Evolutionary conservation across 345 rosid species (phyloP), one percentile per base, ranked within the genome.

Genomic region (Linum trigynum): DNA sequence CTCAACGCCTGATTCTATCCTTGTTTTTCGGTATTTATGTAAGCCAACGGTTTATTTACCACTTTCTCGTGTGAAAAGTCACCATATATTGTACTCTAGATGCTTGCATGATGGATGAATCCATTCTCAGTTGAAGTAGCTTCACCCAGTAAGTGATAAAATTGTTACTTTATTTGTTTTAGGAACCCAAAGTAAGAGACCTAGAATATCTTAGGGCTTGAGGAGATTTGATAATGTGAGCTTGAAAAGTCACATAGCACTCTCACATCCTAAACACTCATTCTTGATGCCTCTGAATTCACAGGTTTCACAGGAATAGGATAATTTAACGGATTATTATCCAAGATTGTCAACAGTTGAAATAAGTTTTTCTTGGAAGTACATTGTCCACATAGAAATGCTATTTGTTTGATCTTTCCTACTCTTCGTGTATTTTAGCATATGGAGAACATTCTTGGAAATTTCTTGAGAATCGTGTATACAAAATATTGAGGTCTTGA

Each of bases 1-100:
- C 91, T 11, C 85, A 82, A 61, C 88, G 85, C 40, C 74, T 86
- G 67, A 79, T 79, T 66, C 74, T 86, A 55, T 82, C 91, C 38
- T 72, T 86, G 64, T 86, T 86, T 68, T 86, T 60, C 62, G 74
- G 79, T 64, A 76, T 86, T 71, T 74, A 74, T 73, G 91, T 86
- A 84, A 84, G 91, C 69, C 65, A 42, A 74, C 57, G 64, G 43
- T 73, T 56, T 17, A 39, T 65, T 15, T 48, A 65, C 8, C 55
- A 7, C 37, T 32, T 67, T 69, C 36, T 16, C 36, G 55, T 39
- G 42, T 59, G 35, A 41, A 4, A 41, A 23, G 32, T 23, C 32
- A 23, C 32, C 32, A 23, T 23, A 23, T 23, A 23, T 23, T 48
- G 9, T 3, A 5, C 14, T 7, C 15, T 48, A 48, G 9, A 12